Conservation (phyloP, 192 early-diverging fungal genomes). For the Paraglomus occultum region DNA sequence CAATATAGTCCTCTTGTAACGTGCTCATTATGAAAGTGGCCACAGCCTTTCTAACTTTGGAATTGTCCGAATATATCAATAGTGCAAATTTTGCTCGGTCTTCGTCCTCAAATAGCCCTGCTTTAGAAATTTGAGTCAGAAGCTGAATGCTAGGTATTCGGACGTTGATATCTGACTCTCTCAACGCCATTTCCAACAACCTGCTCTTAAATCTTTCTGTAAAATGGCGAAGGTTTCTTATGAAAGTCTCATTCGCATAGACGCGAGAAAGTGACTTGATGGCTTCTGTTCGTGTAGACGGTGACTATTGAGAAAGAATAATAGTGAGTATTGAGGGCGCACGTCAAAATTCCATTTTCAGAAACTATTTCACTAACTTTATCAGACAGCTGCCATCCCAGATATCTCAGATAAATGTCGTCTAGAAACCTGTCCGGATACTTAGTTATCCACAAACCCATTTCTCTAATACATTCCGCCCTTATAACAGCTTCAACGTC, state of each 20-base stretch:
- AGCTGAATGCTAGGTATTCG: constrained; percentile 52
- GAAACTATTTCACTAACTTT: constrained; percentile 42
- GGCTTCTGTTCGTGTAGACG: constrained; percentile 67
- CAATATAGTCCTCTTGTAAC: constrained; percentile 43
- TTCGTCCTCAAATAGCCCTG: constrained; percentile 61
- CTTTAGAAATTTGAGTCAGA: constrained; percentile 41
- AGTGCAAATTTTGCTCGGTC: constrained; percentile 60
- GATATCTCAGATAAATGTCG: constrained; percentile 71
- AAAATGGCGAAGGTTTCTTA: constrained; percentile 57
- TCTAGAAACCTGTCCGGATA: constrained; percentile 74
- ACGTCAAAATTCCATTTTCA: neutral
- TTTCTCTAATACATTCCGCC: constrained; percentile 74
- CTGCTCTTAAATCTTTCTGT: constrained; percentile 67
- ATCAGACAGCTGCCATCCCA: constrained; percentile 89
- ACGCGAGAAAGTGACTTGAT: constrained; percentile 62
- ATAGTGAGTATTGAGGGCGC: neutral
- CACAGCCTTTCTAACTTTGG: constrained; percentile 61
- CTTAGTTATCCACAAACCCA: constrained; percentile 75
- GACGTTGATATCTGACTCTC: constrained; percentile 59
- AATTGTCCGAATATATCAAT: constrained; percentile 70
- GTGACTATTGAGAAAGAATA: constrained; percentile 27
- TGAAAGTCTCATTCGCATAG: constrained; percentile 55
- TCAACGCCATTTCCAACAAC: constrained; percentile 72
- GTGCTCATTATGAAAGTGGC: constrained; percentile 57
- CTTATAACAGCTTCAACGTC: constrained; percentile 87